phyloP scores from a whole-genome alignment of 2,329 filamentous ascomycete genomes.

The Drechslerella coelobrocha region DNA sequence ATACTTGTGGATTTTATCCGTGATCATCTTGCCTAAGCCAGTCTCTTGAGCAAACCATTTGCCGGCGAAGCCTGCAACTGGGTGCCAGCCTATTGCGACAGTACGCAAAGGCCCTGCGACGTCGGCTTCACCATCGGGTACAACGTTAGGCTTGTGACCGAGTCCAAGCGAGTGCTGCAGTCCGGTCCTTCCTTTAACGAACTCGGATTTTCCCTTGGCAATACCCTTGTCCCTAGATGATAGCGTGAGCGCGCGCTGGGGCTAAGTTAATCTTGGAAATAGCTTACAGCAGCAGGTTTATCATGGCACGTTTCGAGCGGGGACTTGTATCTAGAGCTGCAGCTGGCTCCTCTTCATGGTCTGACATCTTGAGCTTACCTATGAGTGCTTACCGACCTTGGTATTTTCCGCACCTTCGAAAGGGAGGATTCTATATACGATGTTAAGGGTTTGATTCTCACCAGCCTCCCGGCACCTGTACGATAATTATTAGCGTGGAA shows the following conservation, averaged over 20 bases:
- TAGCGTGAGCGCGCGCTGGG: background rate
- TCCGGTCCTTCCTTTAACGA: slow-evolving; percentile 59
- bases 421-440: too few species aligned
- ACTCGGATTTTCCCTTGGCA: slow-evolving; percentile 55
- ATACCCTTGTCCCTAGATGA: slow-evolving; percentile 8
- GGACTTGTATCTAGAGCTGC: background rate
- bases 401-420: too few species aligned
- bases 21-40: slow-evolving; percentile 65
- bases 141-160: slow-evolving; percentile 60
- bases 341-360: slow-evolving; percentile 13
- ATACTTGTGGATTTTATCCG: slow-evolving; percentile 64
- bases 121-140: slow-evolving; percentile 59
- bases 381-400: background rate
- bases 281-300: slow-evolving; percentile 13
- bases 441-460: too few species aligned
- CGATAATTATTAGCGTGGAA: too few species aligned
- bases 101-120: slow-evolving; percentile 58
- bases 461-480: too few species aligned
- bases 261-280: background rate
- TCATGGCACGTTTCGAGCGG: slow-evolving; percentile 6
- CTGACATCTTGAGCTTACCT: background rate
- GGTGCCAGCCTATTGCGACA: slow-evolving; percentile 67
- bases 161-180: slow-evolving; percentile 61
- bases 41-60: slow-evolving; percentile 68
- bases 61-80: slow-evolving; percentile 65